Conservation (phyloP, 192 early-diverging fungal species). For the Linnemannia zychae region DNA sequence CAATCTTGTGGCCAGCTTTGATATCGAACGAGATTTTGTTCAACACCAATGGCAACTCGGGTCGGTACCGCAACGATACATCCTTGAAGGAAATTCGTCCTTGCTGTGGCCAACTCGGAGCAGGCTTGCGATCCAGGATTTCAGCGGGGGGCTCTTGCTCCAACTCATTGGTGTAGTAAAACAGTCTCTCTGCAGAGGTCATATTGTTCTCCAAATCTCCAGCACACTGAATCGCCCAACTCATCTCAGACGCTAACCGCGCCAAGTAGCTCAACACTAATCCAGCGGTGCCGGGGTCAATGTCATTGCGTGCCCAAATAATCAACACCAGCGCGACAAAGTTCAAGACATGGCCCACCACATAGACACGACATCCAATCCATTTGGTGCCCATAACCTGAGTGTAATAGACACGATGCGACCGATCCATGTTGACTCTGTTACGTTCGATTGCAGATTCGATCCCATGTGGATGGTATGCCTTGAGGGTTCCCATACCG, state of each 20-base stretch:
- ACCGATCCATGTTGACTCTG: constrained; percentile 31
- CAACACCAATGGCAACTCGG: constrained; percentile 76
- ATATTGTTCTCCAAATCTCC: constrained; percentile 66
- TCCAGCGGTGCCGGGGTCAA: constrained; percentile 87
- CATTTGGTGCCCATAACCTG: constrained; percentile 14
- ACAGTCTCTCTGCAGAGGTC: constrained; percentile 47
- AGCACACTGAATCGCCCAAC: constrained; percentile 83
- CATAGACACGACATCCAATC: constrained; percentile 21
- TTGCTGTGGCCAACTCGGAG: constrained; percentile 70
- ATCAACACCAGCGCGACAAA: constrained; percentile 59
- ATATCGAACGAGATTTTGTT: constrained; percentile 79
- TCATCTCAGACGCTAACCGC: constrained; percentile 79
- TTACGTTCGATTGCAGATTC: constrained; percentile 37
- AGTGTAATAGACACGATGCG: constrained; percentile 18
- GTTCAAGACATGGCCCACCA: constrained; percentile 26
- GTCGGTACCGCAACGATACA: constrained; percentile 82
- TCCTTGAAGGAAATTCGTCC: constrained; percentile 79
- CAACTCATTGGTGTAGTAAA: constrained; percentile 37
- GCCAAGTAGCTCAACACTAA: constrained; percentile 87
- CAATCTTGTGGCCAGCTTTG: constrained; percentile 78
- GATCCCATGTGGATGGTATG: constrained; percentile 68
- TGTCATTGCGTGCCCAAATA: constrained; percentile 56
- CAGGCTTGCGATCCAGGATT: constrained; percentile 61
- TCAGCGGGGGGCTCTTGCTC: constrained; percentile 81
- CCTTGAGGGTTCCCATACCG: constrained; percentile 74